Percentiles rank a stretch among this genome's conserved stretches.
Evolutionary conservation across 257 asterid genomes (phyloP).

Genomic region (Penstemon newberryi): DNA sequence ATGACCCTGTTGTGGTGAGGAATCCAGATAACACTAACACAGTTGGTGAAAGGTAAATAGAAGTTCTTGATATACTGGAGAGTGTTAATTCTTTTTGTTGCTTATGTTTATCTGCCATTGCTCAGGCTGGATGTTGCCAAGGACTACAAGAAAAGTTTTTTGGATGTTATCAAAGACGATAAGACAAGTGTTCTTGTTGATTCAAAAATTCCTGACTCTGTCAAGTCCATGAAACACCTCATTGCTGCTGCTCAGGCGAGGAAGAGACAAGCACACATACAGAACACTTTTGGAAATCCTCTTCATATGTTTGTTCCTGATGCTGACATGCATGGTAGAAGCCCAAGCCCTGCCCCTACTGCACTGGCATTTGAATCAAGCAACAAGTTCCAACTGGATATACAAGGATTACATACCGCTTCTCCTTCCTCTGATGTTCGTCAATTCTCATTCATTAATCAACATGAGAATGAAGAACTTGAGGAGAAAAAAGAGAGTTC

Average conservation of each 20-base stretch:
- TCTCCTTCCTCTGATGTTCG: slow-evolving; percentile 60
- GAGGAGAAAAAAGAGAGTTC: slow-evolving; percentile 73
- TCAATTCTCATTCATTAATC: slow-evolving; percentile 49
- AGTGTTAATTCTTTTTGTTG: slow-evolving; percentile 28
- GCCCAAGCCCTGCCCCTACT: slow-evolving; percentile 54
- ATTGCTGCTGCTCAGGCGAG: slow-evolving; percentile 98
- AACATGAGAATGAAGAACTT: slow-evolving; percentile 56
- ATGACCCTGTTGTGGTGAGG: slow-evolving; percentile 50
- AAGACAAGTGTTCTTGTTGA: slow-evolving; percentile 44
- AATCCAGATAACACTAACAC: slow-evolving; percentile 32
- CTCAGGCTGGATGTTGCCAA: slow-evolving; percentile 59
- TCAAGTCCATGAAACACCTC: slow-evolving; percentile 70
- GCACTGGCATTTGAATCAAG: slow-evolving; percentile 50
- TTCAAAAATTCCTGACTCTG: slow-evolving; percentile 51
- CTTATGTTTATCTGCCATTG: slow-evolving; percentile 31
- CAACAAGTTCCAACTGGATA: slow-evolving; percentile 43
- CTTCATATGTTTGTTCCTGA: slow-evolving; percentile 40
- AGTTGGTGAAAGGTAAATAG: slow-evolving; percentile 62
- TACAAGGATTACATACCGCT: slow-evolving; percentile 44
- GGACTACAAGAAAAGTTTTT: slow-evolving; percentile 42
- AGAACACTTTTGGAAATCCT: slow-evolving; percentile 44
- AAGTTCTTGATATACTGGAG: slow-evolving; percentile 18
- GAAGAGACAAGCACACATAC: slow-evolving; percentile 65
- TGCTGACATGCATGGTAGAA: slow-evolving; percentile 47
- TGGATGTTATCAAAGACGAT: slow-evolving; percentile 46